A percentile compares a stretch with the other conserved stretches of the same genome.
phyloP scores from a whole-genome alignment of 495 filamentous ascomycete species.

The Penicillium coprophilum region DNA sequence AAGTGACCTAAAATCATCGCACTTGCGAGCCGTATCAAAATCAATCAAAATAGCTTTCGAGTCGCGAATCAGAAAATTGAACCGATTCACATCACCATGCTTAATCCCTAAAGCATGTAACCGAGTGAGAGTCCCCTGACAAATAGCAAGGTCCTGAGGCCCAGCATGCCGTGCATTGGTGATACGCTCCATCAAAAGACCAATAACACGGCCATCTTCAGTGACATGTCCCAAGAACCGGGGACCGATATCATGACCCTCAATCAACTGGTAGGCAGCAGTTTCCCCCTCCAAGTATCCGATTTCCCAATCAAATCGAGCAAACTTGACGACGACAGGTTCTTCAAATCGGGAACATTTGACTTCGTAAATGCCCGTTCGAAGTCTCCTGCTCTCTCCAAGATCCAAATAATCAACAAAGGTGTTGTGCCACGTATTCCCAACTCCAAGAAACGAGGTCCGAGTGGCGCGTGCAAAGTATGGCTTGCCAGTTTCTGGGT shows the following conservation, averaged over 20 bases:
- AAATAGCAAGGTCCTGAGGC: slow-evolving; percentile 32
- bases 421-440: slow-evolving; percentile 25
- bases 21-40: slow-evolving; percentile 19
- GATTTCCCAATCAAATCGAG: slow-evolving; percentile 42
- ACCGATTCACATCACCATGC: slow-evolving; percentile 47
- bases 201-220: slow-evolving; percentile 46
- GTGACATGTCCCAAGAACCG: slow-evolving; percentile 45
- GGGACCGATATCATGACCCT: slow-evolving; percentile 37
- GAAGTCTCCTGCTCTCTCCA: slow-evolving; percentile 18
- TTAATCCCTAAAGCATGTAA: slow-evolving; percentile 40
- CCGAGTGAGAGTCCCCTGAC: slow-evolving; percentile 26
- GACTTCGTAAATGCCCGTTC: slow-evolving; percentile 28
- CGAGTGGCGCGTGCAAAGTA: slow-evolving; percentile 16
- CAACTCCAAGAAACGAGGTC: slow-evolving; percentile 23
- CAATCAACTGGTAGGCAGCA: slow-evolving; percentile 41
- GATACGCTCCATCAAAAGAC: slow-evolving; percentile 45
- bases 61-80: slow-evolving; percentile 43
- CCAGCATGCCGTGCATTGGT: slow-evolving; percentile 28
- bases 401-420: slow-evolving; percentile 27
- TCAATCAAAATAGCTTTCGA: slow-evolving; percentile 36
- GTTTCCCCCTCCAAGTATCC: slow-evolving; percentile 44
- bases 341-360: slow-evolving; percentile 24
- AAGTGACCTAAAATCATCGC: background rate
- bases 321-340: slow-evolving; percentile 41
- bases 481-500: slow-evolving; percentile 18